These are phyloP conservation scores for Sporothrix schenckii DNA, from an alignment of 2,329 filamentous ascomycete species.

Conservation along the genomic window DNA sequence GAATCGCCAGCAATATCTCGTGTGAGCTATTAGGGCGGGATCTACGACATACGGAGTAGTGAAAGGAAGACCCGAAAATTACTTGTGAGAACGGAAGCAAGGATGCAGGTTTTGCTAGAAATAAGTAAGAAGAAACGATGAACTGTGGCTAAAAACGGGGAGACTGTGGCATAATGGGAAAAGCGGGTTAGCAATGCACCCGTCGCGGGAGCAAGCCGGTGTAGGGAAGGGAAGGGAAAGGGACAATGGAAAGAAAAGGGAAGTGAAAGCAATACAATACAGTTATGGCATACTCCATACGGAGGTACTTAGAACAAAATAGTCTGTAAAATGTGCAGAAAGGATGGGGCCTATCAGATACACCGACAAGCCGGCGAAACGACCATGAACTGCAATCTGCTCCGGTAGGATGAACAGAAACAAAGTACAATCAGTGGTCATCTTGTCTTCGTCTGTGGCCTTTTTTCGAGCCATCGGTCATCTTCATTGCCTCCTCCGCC, in stretches of 20 bases:
- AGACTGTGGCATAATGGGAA: constrained; percentile 20
- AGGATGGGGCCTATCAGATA: constrained; percentile 8
- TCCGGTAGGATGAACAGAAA: background rate
- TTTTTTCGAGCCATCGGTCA: background rate
- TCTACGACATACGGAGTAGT: too few relatives aligned
- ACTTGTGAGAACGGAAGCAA: background rate
- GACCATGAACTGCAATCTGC: constrained; percentile 11
- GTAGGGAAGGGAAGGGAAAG: background rate
- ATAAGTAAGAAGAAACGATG: background rate
- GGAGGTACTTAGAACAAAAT: background rate
- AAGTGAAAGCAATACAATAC: background rate
- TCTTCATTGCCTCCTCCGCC: background rate
- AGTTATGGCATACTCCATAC: background rate
- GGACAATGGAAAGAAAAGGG: background rate
- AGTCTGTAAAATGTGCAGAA: background rate
- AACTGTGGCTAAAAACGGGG: constrained; percentile 23
- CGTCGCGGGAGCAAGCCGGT: constrained; percentile 24
- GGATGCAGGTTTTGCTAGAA: background rate
- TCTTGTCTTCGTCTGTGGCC: background rate
- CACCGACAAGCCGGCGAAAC: background rate
- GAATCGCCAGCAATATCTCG: background rate
- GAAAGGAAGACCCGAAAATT: background rate
- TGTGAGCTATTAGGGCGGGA: background rate
- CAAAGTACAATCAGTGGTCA: background rate
- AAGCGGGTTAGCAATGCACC: constrained; percentile 16